Evolutionary conservation across 2,329 filamentous ascomycete species (phyloP), one percentile per base, ranked within the genome.

Genomic region (Cordyceps cicadae): DNA sequence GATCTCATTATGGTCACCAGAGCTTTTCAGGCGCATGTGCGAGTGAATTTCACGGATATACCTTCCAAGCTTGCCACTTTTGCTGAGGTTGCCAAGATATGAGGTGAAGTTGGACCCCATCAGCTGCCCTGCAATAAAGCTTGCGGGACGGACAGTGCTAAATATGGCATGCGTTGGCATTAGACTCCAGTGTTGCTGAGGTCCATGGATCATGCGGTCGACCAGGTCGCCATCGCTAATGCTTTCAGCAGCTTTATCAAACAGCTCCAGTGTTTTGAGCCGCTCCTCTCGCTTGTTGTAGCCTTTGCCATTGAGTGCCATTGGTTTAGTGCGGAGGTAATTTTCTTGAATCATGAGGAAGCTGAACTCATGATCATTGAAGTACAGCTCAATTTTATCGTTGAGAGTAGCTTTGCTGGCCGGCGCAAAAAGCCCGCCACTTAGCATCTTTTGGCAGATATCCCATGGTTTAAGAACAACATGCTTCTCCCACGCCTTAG

Each of bases 281-380:
- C 84, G 87, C 64, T 87, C 82, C 71, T 93, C 87, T 64, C 84
- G 85, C 62, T 82, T 84, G 5, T 61, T 72, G 70, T 86, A 87
- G 21, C 77, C 75, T 52, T 77, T 76, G 55, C 79, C 80, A 63
- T 79, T 82, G 3, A 89, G 77, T 5, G 74, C 80, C 63, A 86
- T 81, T 3, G 94, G 94, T 63, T 87, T 90, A 2, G 91, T 92
- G 64, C 86, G 88, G 14, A 99, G 81, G 67, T 99, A 99, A 70
- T 99, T 99, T 73, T 99, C 95, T 72, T 99, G 94, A 52, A 99
- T 86, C 94, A 99, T 97, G 58, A 99, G 79, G 70, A 87, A 94
- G 69, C 92, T 97, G 76, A 97, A 96, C 68, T 99, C 94, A 70
- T 99, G 94, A 68, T 99, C 94, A 72, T 99, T 97, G 80, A 99